These are phyloP conservation scores for Juglanconis oblonga DNA, from an alignment of 2,329 filamentous ascomycete genomes.

Conservation along the genomic window DNA sequence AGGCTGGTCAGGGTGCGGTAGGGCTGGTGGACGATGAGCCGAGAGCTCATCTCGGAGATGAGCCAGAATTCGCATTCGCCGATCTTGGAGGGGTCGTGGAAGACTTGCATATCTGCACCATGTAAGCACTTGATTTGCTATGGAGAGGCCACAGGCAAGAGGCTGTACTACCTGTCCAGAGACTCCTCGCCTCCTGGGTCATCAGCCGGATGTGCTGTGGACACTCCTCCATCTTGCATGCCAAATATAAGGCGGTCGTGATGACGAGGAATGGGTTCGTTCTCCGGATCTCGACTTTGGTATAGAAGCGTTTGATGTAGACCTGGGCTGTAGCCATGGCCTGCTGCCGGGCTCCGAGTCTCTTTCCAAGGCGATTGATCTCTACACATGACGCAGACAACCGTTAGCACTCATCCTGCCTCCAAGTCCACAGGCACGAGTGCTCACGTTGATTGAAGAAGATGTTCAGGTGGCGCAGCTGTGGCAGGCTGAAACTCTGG, in stretches of 20 bases:
- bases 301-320: slow-evolving; percentile 93
- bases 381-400: slow-evolving; percentile 45
- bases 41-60: slow-evolving; percentile 86
- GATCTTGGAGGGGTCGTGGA: slow-evolving; percentile 75
- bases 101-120: slow-evolving; percentile 16
- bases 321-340: slow-evolving; percentile 90
- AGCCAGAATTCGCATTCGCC: slow-evolving; percentile 93
- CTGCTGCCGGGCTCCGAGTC: slow-evolving; percentile 83
- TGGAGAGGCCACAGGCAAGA: neutral
- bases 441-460: slow-evolving; percentile 84
- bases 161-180: slow-evolving; percentile 64
- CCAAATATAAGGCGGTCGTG: slow-evolving; percentile 90
- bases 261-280: slow-evolving; percentile 93
- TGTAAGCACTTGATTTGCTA: slow-evolving; percentile 7
- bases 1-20: slow-evolving; percentile 77
- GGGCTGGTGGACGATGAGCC: slow-evolving; percentile 86
- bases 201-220: slow-evolving; percentile 94
- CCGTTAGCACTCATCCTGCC: neutral
- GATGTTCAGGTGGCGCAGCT: slow-evolving; percentile 78
- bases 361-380: slow-evolving; percentile 77
- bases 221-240: slow-evolving; percentile 97
- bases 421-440: neutral
- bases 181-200: slow-evolving; percentile 76
- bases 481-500: slow-evolving; percentile 77
- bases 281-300: slow-evolving; percentile 82